Percentiles rank a stretch among this genome's conserved stretches.
Evolutionary conservation across 805 yeast species (phyloP).

Genomic region (Spathaspora hagerdaliae): DNA sequence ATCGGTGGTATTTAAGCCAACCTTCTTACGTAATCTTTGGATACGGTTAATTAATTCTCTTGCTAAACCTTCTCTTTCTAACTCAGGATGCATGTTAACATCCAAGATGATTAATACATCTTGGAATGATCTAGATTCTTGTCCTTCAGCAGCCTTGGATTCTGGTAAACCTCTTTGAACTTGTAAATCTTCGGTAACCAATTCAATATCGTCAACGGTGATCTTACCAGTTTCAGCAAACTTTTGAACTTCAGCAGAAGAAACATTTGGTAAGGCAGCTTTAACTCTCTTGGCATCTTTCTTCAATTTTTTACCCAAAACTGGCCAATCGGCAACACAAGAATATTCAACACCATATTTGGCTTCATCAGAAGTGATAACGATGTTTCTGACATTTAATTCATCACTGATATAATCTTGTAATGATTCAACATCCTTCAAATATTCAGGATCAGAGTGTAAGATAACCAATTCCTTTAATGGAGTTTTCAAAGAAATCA

Average conservation of each 20-base stretch:
- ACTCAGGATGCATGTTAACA: slow-evolving; percentile 79
- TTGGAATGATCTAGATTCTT: slow-evolving; percentile 81
- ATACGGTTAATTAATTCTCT: slow-evolving; percentile 96
- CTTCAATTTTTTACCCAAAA: slow-evolving; percentile 94
- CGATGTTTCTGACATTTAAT: slow-evolving; percentile 83
- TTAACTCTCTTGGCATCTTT: slow-evolving; percentile 91
- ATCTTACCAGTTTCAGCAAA: slow-evolving; percentile 72
- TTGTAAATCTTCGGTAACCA: slow-evolving; percentile 82
- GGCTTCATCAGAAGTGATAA: slow-evolving; percentile 86
- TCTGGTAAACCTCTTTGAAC: slow-evolving; percentile 82
- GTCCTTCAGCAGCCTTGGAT: slow-evolving; percentile 64
- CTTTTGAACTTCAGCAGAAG: slow-evolving; percentile 77
- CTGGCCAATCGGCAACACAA: slow-evolving; percentile 99
- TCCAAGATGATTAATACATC: slow-evolving; percentile 90
- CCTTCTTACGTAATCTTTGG: slow-evolving; percentile 95
- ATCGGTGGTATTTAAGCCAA: slow-evolving; percentile 90
- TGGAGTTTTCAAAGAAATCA: slow-evolving; percentile 92
- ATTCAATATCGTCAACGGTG: slow-evolving; percentile 83
- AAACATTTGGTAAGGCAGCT: slow-evolving; percentile 80
- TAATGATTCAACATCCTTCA: slow-evolving; percentile 74
- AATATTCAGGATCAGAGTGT: slow-evolving; percentile 71
- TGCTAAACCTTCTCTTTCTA: slow-evolving; percentile 90
- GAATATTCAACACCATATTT: slow-evolving; percentile 88
- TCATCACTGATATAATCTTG: slow-evolving; percentile 82
- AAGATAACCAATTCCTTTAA: slow-evolving; percentile 81